A percentile compares a stretch with the other conserved stretches of the same genome.
Conservation (phyloP, 2,329 filamentous ascomycete species). For the Alternaria postmessia region DNA sequence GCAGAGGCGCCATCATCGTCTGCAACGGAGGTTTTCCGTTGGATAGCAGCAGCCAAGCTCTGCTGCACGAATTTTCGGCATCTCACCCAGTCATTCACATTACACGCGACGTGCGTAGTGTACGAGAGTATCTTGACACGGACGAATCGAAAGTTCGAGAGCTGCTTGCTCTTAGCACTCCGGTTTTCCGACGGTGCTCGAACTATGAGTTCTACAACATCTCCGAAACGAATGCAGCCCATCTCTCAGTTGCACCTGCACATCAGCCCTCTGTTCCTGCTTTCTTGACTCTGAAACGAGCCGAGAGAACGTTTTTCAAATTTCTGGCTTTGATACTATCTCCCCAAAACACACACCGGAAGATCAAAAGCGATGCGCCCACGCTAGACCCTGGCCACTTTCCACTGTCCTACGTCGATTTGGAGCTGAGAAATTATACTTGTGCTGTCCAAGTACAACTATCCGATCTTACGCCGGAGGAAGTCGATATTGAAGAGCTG, state of each 20-base stretch:
- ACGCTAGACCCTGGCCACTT: constrained; percentile 68
- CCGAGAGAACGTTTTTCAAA: constrained; percentile 73
- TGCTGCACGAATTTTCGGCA: constrained; percentile 69
- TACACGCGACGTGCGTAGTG: constrained; percentile 68
- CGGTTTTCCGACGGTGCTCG: constrained; percentile 70
- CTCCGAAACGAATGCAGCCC: constrained; percentile 59
- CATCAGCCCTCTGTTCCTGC: constrained; percentile 58
- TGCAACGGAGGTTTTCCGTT: constrained; percentile 71
- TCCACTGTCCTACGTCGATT: constrained; percentile 67
- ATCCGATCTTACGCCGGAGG: constrained; percentile 62
- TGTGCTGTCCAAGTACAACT: constrained; percentile 71
- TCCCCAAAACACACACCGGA: constrained; percentile 52
- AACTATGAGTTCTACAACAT: constrained; percentile 82
- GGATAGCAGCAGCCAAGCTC: constrained; percentile 66
- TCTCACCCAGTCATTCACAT: constrained; percentile 77
- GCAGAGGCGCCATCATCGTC: constrained; percentile 71
- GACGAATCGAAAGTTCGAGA: constrained; percentile 65
- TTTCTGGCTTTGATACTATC: constrained; percentile 69
- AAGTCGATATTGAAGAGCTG: constrained; percentile 69
- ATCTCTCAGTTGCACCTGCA: constrained; percentile 32
- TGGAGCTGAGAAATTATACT: constrained; percentile 69
- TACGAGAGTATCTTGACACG: constrained; percentile 66
- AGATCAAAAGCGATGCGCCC: constrained; percentile 46
- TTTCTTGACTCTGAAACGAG: constrained; percentile 71
- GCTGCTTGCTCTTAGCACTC: constrained; percentile 64